Percentiles rank a stretch among this genome's conserved stretches.
Conservation (phyloP, 2,329 filamentous ascomycete genomes). For the Xylariaceae sp. region DNA sequence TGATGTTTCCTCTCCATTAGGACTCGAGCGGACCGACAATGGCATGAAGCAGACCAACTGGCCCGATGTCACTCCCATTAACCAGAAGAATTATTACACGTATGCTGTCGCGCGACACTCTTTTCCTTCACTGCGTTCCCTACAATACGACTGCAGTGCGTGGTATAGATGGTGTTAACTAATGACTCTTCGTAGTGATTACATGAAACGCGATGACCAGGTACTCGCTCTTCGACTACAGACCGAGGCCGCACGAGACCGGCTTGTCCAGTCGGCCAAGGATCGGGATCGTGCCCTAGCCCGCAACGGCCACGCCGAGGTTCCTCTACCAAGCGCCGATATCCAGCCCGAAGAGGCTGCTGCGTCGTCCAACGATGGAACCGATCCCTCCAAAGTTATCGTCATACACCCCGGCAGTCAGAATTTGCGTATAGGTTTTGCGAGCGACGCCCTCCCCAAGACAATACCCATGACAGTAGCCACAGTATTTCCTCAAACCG, state of each 20-base stretch:
- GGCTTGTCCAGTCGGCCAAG: constrained; percentile 78
- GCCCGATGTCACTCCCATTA: constrained; percentile 90
- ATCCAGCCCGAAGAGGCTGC: constrained; percentile 56
- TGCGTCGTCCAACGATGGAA: constrained; percentile 53
- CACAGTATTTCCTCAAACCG: constrained; percentile 69
- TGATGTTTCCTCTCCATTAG: constrained; percentile 44
- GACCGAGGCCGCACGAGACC: constrained; percentile 78
- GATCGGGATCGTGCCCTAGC: constrained; percentile 83
- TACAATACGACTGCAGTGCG: neutral
- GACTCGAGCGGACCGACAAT: constrained; percentile 95
- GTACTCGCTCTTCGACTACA: constrained; percentile 84
- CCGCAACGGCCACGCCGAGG: constrained; percentile 64
- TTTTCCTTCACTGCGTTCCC: neutral
- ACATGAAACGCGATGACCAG: constrained; percentile 97
- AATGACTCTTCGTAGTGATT: constrained; percentile 60
- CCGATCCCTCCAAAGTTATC: constrained; percentile 83
- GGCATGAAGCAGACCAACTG: constrained; percentile 93
- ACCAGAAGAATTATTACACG: constrained; percentile 99
- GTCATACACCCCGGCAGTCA: constrained; percentile 95
- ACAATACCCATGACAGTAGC: constrained; percentile 92
- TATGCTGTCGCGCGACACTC: constrained; percentile 41
- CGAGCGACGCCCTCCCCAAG: constrained; percentile 92
- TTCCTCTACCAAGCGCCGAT: constrained; percentile 57
- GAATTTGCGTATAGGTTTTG: constrained; percentile 88
- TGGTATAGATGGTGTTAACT: constrained; percentile 13